phyloP scores from a whole-genome alignment of 208 protist genomes.

The Leishmania aethiopica region DNA sequence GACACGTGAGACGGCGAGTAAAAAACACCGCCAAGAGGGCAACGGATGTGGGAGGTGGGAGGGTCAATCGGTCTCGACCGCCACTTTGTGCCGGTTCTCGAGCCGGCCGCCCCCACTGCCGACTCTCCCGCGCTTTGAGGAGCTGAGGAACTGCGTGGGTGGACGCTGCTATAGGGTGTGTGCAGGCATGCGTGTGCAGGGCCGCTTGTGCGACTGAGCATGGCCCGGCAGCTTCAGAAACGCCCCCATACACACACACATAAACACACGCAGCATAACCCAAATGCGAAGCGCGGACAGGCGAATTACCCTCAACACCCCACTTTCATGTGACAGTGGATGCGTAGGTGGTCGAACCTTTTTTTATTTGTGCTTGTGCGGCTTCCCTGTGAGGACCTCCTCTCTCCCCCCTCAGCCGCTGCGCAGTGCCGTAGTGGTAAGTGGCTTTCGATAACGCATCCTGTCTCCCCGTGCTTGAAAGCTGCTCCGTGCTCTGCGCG shows the following conservation, averaged over 20 bases:
- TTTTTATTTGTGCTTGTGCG: neutral
- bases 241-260: neutral
- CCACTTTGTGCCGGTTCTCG: neutral
- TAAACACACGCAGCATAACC: neutral
- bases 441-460: neutral
- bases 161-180: neutral
- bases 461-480: neutral
- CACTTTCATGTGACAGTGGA: neutral
- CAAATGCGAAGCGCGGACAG: neutral
- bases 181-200: neutral
- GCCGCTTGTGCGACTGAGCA: neutral
- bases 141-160: neutral
- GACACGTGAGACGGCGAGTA: neutral
- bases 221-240: neutral
- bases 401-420: neutral
- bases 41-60: too few relatives aligned
- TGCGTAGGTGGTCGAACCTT: neutral
- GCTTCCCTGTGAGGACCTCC: neutral
- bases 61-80: accelerated
- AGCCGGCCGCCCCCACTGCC: neutral
- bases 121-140: neutral
- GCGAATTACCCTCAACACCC: neutral
- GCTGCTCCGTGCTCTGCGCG: neutral
- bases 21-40: neutral
- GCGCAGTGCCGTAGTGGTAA: neutral